These are phyloP conservation scores for Pythium pectinolyticum DNA, from an alignment of 352 stramenopile genomes.

Conservation along the genomic window DNA sequence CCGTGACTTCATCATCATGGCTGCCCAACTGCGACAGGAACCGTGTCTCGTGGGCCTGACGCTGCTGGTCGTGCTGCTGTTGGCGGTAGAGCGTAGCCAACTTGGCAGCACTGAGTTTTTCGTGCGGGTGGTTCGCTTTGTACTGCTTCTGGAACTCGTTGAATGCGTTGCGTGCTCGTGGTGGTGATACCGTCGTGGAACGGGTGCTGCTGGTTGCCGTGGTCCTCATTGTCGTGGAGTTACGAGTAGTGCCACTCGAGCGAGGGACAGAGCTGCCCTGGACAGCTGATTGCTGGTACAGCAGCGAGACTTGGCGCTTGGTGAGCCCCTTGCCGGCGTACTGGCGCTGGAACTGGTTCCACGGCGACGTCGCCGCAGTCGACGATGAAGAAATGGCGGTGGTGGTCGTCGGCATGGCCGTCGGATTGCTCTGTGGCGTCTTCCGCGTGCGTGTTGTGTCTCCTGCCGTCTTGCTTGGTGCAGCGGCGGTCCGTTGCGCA, in stretches of 20 bases:
- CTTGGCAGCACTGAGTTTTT: not conserved
- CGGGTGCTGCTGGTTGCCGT: not conserved
- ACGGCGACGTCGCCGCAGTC: not conserved
- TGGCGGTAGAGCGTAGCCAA: conserved; percentile 3
- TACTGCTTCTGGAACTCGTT: conserved; percentile 18
- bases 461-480: too few species aligned
- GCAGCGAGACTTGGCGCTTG: not conserved
- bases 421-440: not conserved
- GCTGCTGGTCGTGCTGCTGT: too few species aligned
- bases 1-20: too few species aligned
- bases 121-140: conserved; percentile 6
- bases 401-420: not conserved
- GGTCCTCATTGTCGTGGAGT: not conserved
- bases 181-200: not conserved
- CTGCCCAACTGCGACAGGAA: too few species aligned
- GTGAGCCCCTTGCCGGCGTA: conserved; percentile 1
- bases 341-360: conserved; percentile 2
- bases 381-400: not conserved
- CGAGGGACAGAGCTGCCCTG: too few species aligned
- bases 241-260: too few species aligned
- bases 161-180: conserved; percentile 3
- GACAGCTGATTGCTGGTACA: not conserved
- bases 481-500: too few species aligned
- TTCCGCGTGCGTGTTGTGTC: not conserved
- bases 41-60: too few species aligned